Base-by-base conservation (phyloP, 768 basidiomycete species). In the Lepiota venenata region DNA sequence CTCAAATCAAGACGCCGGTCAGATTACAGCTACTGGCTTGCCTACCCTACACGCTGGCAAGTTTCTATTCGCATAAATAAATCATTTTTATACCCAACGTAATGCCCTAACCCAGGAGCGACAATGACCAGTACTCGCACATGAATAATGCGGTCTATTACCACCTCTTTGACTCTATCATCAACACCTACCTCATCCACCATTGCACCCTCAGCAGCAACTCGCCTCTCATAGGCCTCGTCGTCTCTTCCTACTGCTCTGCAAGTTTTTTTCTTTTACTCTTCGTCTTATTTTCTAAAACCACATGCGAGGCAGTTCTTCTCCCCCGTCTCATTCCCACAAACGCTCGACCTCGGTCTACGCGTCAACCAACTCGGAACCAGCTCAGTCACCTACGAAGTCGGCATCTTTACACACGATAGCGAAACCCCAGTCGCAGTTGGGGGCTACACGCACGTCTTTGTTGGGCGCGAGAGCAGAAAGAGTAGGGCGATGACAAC, bases 51-150 rank as follows among this genome's bases (percentile, higher is more conserved):
- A 39, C 79, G 88, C 67, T 91, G 88, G 88, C 88, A 45, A 58
- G 79, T n/a, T n/a, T n/a, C n/a, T n/a, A n/a, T n/a, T n/a, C n/a
- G n/a, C n/a, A n/a, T n/a, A n/a, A n/a, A n/a, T n/a, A n/a, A n/a
- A n/a, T n/a, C n/a, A n/a, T n/a, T n/a, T n/a, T n/a, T n/a, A n/a
- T n/a, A n/a, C n/a, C n/a, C n/a, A n/a, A n/a, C n/a, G n/a, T n/a
- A n/a, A n/a, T n/a, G n/a, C n/a, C n/a, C n/a, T n/a, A n/a, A n/a
- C 32, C 52, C 15, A 92, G 90, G 90, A 88, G 80, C 60, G 90
- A 92, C 75, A 92, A 91, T 61, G 90, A 92, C 73, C 88, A 91
- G 61, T 92, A 92, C 63, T 77, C 80, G 11, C 90, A 92, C 57
- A 72, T 91, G 63, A 91, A 92, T 70, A 93, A 92, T 67, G 77